Base-by-base conservation (phyloP, 306 rosid genomes). In the Boehmeria nivea region DNA sequence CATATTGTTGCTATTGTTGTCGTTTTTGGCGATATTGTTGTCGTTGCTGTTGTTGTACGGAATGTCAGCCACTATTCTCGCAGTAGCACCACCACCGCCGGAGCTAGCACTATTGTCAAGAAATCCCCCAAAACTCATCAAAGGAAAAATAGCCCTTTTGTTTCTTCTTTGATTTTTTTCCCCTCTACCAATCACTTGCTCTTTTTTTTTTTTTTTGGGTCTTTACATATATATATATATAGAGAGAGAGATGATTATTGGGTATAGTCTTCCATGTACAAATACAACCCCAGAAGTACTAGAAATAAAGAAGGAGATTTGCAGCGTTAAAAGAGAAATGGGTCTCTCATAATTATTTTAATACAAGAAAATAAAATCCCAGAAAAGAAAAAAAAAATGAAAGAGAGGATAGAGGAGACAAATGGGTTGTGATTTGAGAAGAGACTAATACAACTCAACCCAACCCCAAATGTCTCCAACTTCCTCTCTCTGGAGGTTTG, bases 81-180 rank as follows among this genome's bases (percentile, higher is more conserved):
- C 82, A 58, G 76, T 85, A 14, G 84, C 88, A 25, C 89, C 64
- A 27, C 67, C 85, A 62, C 78, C 86, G 12, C 85, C 88, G 31
- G 36, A 12, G 25, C 89, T 83, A 34, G 81, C 60, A 74, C 85
- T 83, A 57, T 73, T 79, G 53, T 90, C 94, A 4, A 77, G 76
- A 63, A 93, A 79, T 33, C 89, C 94, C 78, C 94, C 89, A 81
- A 85, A 93, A 85, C 99, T 93, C 99, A 87, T 93, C 78, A 85
- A 85, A 73, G 37, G 43, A 75, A 78, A n/a, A 57, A 60, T 53
- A 68, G 55, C 67, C 44, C 37, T 42, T 26, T 22, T 43, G 27
- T 23, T n/a, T 48, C 19, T 19, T 16, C 15, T 39, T 63, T 38
- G 44, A 6, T 9, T 20, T 21, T 36, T 47, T 20, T 34, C 20